Evolutionary conservation across 306 rosid genomes (phyloP).

Genomic region (Trifolium fragiferum): DNA sequence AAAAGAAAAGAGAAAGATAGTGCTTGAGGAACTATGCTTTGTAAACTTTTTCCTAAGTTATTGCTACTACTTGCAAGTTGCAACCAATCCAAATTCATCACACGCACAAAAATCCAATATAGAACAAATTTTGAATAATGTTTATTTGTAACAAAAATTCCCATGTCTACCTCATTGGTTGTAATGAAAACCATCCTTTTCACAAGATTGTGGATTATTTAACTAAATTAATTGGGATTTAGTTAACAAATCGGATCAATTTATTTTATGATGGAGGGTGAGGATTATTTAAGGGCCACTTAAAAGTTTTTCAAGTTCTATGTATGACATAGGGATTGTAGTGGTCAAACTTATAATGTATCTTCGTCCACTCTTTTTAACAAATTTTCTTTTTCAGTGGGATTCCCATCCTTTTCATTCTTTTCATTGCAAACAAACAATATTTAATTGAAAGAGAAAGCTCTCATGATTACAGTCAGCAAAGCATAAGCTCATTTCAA

Average conservation of each 20-base stretch:
- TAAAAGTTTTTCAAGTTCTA: slow-evolving; percentile 37
- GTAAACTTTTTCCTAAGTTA: slow-evolving; percentile 35
- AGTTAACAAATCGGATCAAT: slow-evolving; percentile 33
- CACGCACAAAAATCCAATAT: slow-evolving; percentile 45
- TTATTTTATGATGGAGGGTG: slow-evolving; percentile 36
- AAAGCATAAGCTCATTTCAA: slow-evolving; percentile 55
- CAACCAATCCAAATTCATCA: slow-evolving; percentile 44
- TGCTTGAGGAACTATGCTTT: slow-evolving; percentile 44
- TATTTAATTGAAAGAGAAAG: slow-evolving; percentile 46
- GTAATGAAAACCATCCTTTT: slow-evolving; percentile 44
- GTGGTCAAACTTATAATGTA: slow-evolving; percentile 62
- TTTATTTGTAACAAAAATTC: slow-evolving; percentile 16
- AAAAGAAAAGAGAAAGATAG: slow-evolving; percentile 42
- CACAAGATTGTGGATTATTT: slow-evolving; percentile 36
- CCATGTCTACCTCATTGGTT: slow-evolving; percentile 27
- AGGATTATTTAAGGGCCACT: slow-evolving; percentile 53
- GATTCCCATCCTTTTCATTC: slow-evolving; percentile 73
- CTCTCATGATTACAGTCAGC: slow-evolving; percentile 55
- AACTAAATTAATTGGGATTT: slow-evolving; percentile 19
- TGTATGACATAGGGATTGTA: slow-evolving; percentile 47
- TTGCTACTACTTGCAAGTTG: slow-evolving; percentile 50
- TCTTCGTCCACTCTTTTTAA: slow-evolving; percentile 43
- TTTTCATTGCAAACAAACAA: slow-evolving; percentile 57
- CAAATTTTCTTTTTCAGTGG: slow-evolving; percentile 50
- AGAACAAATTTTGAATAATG: slow-evolving; percentile 40